phyloP scores from a whole-genome alignment of 441 rosid genomes.

The Oxalis stricta region DNA sequence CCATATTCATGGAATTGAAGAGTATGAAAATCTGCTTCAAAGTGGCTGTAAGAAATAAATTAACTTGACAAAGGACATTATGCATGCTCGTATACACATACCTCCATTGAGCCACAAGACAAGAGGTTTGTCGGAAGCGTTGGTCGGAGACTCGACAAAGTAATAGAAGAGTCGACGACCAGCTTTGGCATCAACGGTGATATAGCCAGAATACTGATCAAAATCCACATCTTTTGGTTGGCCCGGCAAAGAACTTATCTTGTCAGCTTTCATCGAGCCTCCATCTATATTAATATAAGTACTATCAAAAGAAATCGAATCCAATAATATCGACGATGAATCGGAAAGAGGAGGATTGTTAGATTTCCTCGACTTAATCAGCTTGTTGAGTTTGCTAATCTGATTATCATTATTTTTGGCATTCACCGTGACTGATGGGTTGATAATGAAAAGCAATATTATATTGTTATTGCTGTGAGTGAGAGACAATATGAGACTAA shows the following conservation, averaged over 20 bases:
- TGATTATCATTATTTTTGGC: conserved; percentile 27
- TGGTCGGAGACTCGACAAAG: conserved; percentile 21
- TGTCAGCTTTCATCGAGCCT: conserved; percentile 17
- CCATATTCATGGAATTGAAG: too few relatives aligned
- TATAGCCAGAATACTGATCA: conserved; percentile 28
- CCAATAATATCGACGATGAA: too few relatives aligned
- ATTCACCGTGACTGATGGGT: too few relatives aligned
- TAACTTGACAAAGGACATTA: too few relatives aligned
- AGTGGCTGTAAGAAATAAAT: too few relatives aligned
- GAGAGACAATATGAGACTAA: too few relatives aligned
- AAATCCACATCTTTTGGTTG: conserved; percentile 28
- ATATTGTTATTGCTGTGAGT: too few relatives aligned
- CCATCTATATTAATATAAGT: too few relatives aligned
- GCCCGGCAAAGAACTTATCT: conserved; percentile 22
- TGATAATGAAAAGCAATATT: too few relatives aligned
- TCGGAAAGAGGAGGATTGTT: conserved; percentile 10
- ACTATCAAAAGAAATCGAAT: too few relatives aligned
- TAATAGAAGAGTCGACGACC: conserved; percentile 31
- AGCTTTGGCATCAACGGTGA: conserved; percentile 22
- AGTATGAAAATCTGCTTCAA: too few relatives aligned
- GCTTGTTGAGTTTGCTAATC: conserved; percentile 14
- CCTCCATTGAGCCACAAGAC: conserved; percentile 42
- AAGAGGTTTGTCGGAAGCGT: conserved; percentile 25
- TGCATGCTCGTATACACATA: neutral
- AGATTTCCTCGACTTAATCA: conserved; percentile 17